phyloP scores from a whole-genome alignment of 768 basidiomycete genomes.

The Dentipellis fragilis region DNA sequence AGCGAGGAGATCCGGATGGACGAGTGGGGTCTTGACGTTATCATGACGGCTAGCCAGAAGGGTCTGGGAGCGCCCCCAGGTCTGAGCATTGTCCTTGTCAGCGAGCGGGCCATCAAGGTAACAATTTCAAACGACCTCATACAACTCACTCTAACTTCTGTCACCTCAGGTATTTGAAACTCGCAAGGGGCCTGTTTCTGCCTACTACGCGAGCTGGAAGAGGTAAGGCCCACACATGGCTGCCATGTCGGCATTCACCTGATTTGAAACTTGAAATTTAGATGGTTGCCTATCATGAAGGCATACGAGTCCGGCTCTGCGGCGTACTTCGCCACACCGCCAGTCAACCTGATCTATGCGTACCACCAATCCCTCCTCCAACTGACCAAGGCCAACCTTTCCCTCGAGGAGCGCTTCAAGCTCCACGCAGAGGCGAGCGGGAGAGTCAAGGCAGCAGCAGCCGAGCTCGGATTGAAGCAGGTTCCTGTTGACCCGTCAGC shows the following conservation, averaged over 20 bases:
- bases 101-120: constrained; percentile 67
- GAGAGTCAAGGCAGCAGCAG: constrained; percentile 58
- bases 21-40: constrained; percentile 85
- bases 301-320: constrained; percentile 76
- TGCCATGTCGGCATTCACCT: background rate
- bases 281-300: constrained; percentile 91
- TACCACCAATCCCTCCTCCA: constrained; percentile 70
- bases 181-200: constrained; percentile 52
- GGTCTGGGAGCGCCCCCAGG: constrained; percentile 93
- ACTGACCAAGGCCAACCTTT: constrained; percentile 53
- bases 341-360: constrained; percentile 90
- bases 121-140: background rate
- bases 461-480: constrained; percentile 60
- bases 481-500: constrained; percentile 52
- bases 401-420: constrained; percentile 70
- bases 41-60: constrained; percentile 82
- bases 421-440: constrained; percentile 61
- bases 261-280: constrained; percentile 17
- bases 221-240: constrained; percentile 34
- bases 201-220: constrained; percentile 89
- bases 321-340: constrained; percentile 92
- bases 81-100: constrained; percentile 76
- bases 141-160: constrained; percentile 3
- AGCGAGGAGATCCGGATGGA: constrained; percentile 94
- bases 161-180: constrained; percentile 42